Conservation (phyloP, 2,329 filamentous ascomycete species). For the Penicillium sp. region DNA sequence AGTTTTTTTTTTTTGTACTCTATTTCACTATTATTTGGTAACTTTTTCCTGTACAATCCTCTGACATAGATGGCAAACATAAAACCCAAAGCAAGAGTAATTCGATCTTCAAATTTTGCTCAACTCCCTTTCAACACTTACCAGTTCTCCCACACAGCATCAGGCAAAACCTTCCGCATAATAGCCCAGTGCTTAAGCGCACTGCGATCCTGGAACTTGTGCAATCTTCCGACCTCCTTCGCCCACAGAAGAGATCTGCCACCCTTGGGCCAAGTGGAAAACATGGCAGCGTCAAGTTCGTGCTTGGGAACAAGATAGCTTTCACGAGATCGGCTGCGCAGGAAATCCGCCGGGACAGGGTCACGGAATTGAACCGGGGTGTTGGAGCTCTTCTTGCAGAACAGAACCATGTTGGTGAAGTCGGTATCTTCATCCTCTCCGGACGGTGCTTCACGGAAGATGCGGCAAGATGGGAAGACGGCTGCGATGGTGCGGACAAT, state of each 20-base stretch:
- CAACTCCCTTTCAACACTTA: constrained; percentile 40
- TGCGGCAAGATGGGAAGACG: constrained; percentile 84
- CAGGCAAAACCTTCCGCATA: constrained; percentile 81
- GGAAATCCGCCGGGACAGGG: constrained; percentile 62
- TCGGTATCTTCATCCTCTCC: constrained; percentile 54
- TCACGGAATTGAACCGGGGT: constrained; percentile 62
- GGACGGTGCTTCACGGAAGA: constrained; percentile 73
- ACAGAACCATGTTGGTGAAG: constrained; percentile 95
- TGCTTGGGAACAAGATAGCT: constrained; percentile 69
- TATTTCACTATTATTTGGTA: neutral
- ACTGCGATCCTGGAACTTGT: constrained; percentile 69
- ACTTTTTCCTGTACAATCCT: neutral
- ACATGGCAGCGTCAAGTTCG: constrained; percentile 57
- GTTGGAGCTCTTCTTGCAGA: constrained; percentile 68
- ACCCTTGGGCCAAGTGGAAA: constrained; percentile 44
- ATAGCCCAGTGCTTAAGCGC: constrained; percentile 85
- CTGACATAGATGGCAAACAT: neutral
- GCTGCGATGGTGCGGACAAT: constrained; percentile 77
- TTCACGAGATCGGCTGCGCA: constrained; percentile 68
- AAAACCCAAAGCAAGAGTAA: neutral
- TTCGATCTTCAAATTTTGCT: neutral
- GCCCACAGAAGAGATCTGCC: constrained; percentile 39
- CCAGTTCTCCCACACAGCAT: constrained; percentile 82
- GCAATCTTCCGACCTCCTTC: constrained; percentile 63
- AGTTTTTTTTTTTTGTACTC: neutral